Percentiles rank a stretch among this genome's conserved stretches.
These are phyloP conservation scores for Gossypium aridum DNA, from an alignment of 441 rosid genomes.

Conservation along the genomic window DNA sequence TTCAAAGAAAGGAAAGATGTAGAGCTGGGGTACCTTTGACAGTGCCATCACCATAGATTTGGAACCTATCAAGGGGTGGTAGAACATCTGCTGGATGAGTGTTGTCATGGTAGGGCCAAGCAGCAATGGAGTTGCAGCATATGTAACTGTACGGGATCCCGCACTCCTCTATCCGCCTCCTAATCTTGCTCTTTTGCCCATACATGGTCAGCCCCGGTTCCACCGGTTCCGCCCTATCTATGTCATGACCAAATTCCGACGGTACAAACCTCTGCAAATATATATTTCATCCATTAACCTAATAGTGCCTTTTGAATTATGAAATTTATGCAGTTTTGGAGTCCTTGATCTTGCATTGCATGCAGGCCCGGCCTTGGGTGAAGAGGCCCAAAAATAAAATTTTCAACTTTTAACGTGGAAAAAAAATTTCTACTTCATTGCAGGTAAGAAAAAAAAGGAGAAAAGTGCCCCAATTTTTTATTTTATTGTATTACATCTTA, in stretches of 20 bases:
- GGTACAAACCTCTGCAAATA: slow-evolving; percentile 39
- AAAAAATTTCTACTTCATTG: too few species aligned
- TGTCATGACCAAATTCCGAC: slow-evolving; percentile 48
- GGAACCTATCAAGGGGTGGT: slow-evolving; percentile 43
- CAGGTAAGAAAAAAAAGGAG: rapidly evolving
- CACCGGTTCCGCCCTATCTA: slow-evolving; percentile 36
- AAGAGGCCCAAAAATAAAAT: too few species aligned
- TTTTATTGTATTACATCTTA: too few species aligned
- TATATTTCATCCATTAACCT: neutral
- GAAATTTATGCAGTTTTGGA: neutral
- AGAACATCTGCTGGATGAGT: slow-evolving; percentile 42
- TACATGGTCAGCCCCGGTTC: slow-evolving; percentile 39
- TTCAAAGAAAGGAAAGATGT: neutral
- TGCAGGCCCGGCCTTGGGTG: neutral
- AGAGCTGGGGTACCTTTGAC: slow-evolving; percentile 32
- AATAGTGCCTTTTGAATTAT: neutral
- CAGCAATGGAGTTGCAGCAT: slow-evolving; percentile 47
- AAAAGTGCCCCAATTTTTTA: too few species aligned
- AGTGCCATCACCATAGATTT: slow-evolving; percentile 41
- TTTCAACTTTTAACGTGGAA: too few species aligned
- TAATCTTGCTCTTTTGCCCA: slow-evolving; percentile 24
- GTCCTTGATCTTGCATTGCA: neutral
- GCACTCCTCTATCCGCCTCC: slow-evolving; percentile 25
- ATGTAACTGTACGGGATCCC: slow-evolving; percentile 38
- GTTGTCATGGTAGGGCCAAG: slow-evolving; percentile 49